phyloP scores from a whole-genome alignment of 2,329 filamentous ascomycete species.

The Fusarium lateritium region DNA sequence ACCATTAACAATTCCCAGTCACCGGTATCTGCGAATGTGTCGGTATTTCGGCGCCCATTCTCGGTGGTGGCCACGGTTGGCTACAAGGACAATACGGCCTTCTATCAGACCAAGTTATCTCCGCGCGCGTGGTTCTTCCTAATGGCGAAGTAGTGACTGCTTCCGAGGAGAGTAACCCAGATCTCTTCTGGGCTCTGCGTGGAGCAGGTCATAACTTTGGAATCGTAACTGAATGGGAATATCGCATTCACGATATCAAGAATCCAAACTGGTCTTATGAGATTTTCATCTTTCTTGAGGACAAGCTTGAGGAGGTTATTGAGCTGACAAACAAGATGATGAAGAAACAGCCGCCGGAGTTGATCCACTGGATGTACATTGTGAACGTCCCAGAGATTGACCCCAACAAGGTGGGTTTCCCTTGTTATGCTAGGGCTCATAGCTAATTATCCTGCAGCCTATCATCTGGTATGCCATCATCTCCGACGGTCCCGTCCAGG shows the following conservation, averaged over 20 bases:
- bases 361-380: slow-evolving; percentile 39
- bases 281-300: slow-evolving; percentile 55
- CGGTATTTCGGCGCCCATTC: slow-evolving; percentile 46
- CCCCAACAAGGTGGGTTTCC: slow-evolving; percentile 6
- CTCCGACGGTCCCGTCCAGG: slow-evolving; percentile 55
- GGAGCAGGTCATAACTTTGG: slow-evolving; percentile 71
- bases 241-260: slow-evolving; percentile 62
- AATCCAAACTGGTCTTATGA: slow-evolving; percentile 56
- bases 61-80: slow-evolving; percentile 39
- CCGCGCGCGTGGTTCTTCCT: slow-evolving; percentile 23
- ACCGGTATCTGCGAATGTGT: slow-evolving; percentile 48
- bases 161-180: slow-evolving; percentile 4
- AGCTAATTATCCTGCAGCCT: slow-evolving; percentile 45
- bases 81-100: slow-evolving; percentile 33
- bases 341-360: slow-evolving; percentile 31
- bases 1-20: slow-evolving; percentile 20
- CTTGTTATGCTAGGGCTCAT: too few species aligned
- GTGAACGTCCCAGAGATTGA: slow-evolving; percentile 38
- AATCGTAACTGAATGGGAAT: slow-evolving; percentile 60
- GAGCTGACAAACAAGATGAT: slow-evolving; percentile 34
- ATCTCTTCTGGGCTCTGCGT: slow-evolving; percentile 60
- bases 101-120: slow-evolving; percentile 29
- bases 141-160: slow-evolving; percentile 25
- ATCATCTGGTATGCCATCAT: slow-evolving; percentile 59
- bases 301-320: slow-evolving; percentile 39